A percentile compares a stretch with the other conserved stretches of the same genome.
Conservation (phyloP, 345 rosid species). For the Excoecaria cochinchinensis region DNA sequence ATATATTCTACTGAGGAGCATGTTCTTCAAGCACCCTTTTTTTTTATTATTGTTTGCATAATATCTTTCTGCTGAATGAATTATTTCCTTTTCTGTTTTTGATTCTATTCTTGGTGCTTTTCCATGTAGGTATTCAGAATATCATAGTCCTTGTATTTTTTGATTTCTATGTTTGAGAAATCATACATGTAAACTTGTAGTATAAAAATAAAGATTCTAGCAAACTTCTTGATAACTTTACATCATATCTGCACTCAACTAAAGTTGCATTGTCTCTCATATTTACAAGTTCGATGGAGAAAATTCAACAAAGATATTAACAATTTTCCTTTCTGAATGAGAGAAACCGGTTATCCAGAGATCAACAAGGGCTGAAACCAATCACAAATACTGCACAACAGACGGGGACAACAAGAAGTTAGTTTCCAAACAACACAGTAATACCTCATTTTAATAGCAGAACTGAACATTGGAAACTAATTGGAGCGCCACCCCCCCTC, state of each 20-base stretch:
- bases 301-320: conserved; percentile 1
- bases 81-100: not conserved
- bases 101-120: not conserved
- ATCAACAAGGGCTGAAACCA: not conserved
- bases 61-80: not conserved
- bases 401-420: not conserved
- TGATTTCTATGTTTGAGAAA: not conserved
- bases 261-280: not conserved
- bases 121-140: not conserved
- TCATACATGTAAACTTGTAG: not conserved
- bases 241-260: not conserved
- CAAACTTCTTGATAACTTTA: not conserved
- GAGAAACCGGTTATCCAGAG: conserved; percentile 3
- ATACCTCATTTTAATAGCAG: not conserved
- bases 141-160: not conserved
- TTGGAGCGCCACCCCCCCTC: no score
- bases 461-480: not conserved
- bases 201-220: not conserved
- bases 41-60: no score
- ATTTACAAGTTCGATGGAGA: not conserved
- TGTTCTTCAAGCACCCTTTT: no score
- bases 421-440: not conserved
- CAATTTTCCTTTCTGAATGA: conserved; percentile 11
- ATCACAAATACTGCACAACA: conserved; percentile 4
- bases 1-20: no score